phyloP scores from a whole-genome alignment of 345 rosid genomes.

The Dipteronia dyeriana region DNA sequence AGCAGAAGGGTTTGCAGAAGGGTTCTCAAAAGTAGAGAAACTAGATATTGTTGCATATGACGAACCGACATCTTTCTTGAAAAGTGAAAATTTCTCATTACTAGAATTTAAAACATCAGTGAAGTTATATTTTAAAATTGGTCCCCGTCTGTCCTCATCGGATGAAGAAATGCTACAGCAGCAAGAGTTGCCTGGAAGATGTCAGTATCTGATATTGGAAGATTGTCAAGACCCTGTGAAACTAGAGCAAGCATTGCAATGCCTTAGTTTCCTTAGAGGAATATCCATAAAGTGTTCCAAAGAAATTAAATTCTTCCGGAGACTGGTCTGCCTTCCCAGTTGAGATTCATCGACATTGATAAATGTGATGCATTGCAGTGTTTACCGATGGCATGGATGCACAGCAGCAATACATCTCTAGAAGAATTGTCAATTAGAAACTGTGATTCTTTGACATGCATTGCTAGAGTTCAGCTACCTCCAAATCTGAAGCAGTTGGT shows the following conservation, averaged over 20 bases:
- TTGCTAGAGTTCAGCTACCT: background rate
- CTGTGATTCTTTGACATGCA: slow-evolving; percentile 5
- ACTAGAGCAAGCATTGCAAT: slow-evolving; percentile 1
- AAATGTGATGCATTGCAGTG: background rate
- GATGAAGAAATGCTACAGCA: slow-evolving; percentile 3
- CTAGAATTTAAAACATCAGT: too few species aligned
- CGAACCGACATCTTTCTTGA: background rate
- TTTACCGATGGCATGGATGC: slow-evolving; percentile 3
- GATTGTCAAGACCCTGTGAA: background rate
- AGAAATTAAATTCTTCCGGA: background rate
- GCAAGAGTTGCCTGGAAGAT: background rate
- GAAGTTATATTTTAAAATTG: too few species aligned
- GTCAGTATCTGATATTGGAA: background rate
- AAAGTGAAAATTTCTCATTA: background rate
- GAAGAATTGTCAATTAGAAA: background rate
- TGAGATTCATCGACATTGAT: background rate
- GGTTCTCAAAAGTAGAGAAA: too few species aligned
- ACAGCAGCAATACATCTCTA: background rate
- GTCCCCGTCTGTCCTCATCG: too few species aligned
- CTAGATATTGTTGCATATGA: background rate
- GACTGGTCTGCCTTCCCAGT: slow-evolving; percentile 10
- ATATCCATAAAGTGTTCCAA: background rate
- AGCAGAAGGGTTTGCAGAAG: background rate
- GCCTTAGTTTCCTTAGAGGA: slow-evolving; percentile 12
- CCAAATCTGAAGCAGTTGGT: background rate